Percentiles rank a stretch among this genome's conserved stretches.
Conservation (phyloP, 2,329 filamentous ascomycete genomes). For the Nemania serpens region DNA sequence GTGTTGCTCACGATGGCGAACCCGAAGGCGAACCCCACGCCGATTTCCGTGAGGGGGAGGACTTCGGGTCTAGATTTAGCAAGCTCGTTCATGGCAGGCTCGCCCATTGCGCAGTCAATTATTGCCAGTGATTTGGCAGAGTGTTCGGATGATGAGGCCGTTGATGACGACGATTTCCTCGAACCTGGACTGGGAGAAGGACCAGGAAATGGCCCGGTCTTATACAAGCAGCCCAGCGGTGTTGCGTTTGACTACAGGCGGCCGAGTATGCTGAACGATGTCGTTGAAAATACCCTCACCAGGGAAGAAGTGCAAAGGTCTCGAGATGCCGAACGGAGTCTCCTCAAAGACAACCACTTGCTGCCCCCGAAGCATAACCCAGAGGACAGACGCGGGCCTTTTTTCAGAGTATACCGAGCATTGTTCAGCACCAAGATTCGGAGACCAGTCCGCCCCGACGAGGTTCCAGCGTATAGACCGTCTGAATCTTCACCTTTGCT, state of each 20-base stretch:
- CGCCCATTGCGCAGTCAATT: constrained; percentile 69
- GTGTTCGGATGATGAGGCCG: constrained; percentile 60
- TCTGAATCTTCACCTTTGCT: constrained; percentile 47
- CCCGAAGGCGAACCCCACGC: constrained; percentile 34
- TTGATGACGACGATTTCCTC: constrained; percentile 39
- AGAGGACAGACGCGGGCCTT: constrained; percentile 43
- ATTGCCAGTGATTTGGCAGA: constrained; percentile 70
- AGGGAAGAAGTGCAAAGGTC: constrained; percentile 61
- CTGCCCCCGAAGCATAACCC: constrained; percentile 63
- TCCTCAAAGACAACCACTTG: constrained; percentile 69
- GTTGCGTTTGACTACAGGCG: constrained; percentile 74
- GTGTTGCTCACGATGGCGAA: constrained; percentile 30
- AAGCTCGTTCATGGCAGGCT: constrained; percentile 61
- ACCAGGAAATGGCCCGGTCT: constrained; percentile 51
- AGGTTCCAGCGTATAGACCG: constrained; percentile 45
- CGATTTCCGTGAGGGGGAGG: constrained; percentile 32
- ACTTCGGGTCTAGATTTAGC: constrained; percentile 40
- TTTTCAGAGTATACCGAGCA: constrained; percentile 46
- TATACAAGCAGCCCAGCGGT: constrained; percentile 77
- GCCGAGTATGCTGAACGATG: constrained; percentile 67
- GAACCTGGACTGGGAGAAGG: constrained; percentile 41
- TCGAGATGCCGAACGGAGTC: constrained; percentile 61
- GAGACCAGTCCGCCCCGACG: constrained; percentile 46
- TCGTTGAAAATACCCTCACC: constrained; percentile 55
- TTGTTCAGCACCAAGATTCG: constrained; percentile 63